These are phyloP conservation scores for Theileria orientalis DNA, from an alignment of 169 alveolate genomes.

Conservation along the genomic window DNA sequence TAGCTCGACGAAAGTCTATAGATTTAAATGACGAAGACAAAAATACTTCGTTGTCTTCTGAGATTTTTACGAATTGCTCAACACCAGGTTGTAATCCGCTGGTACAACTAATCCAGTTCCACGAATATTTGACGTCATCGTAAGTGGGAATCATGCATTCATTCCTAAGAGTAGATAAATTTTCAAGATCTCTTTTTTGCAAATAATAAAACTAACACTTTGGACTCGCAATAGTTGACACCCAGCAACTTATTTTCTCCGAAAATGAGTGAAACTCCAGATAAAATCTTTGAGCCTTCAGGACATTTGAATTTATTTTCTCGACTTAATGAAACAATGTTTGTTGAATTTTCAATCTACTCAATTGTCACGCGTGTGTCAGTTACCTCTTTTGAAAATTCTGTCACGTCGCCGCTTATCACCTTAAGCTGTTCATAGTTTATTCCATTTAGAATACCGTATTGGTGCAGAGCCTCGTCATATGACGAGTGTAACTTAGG, in stretches of 20 bases:
- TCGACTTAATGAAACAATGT: slow-evolving; percentile 12
- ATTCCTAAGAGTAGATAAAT: slow-evolving; percentile 2
- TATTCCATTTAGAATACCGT: slow-evolving; percentile 60
- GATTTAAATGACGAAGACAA: not conserved
- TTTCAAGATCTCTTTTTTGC: not conserved
- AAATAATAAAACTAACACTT: slow-evolving; percentile 13
- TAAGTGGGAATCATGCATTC: slow-evolving; percentile 47
- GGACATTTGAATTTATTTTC: slow-evolving; percentile 34
- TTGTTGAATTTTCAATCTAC: slow-evolving; percentile 44
- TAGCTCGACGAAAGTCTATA: slow-evolving; percentile 1
- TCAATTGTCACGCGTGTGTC: not conserved
- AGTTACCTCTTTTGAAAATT: slow-evolving; percentile 42
- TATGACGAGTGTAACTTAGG: slow-evolving; percentile 23
- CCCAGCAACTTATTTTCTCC: slow-evolving; percentile 27
- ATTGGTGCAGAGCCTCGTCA: slow-evolving; percentile 35
- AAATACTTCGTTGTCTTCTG: slow-evolving; percentile 19
- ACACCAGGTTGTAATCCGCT: slow-evolving; percentile 53
- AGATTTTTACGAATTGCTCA: slow-evolving; percentile 24
- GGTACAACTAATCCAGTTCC: slow-evolving; percentile 48
- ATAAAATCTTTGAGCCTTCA: slow-evolving; percentile 24
- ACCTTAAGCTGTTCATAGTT: slow-evolving; percentile 43
- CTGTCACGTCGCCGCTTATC: slow-evolving; percentile 33
- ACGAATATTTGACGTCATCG: slow-evolving; percentile 13
- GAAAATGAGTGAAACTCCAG: slow-evolving; percentile 50
- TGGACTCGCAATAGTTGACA: slow-evolving; percentile 44